These are phyloP conservation scores for Achaetomiella virescens DNA, from an alignment of 495 filamentous ascomycete genomes.

Conservation along the genomic window DNA sequence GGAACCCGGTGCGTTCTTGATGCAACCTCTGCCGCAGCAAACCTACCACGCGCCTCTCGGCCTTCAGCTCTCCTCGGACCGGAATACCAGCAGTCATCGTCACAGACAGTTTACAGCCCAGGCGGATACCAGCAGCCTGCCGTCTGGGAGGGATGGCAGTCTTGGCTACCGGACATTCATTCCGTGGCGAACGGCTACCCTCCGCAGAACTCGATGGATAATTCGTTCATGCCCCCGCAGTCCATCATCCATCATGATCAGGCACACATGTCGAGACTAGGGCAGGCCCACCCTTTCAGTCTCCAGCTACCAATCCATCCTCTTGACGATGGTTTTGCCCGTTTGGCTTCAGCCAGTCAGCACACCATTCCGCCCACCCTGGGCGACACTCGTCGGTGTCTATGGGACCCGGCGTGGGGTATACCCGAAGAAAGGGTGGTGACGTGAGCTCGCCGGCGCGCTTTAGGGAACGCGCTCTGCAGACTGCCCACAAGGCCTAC, in stretches of 20 bases:
- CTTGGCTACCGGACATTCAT: constrained; percentile 28
- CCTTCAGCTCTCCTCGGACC: constrained; percentile 67
- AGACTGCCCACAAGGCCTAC: constrained; percentile 84
- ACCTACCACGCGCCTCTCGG: constrained; percentile 41
- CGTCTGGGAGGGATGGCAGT: constrained; percentile 71
- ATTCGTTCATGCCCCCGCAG: constrained; percentile 28
- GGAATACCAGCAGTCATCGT: constrained; percentile 60
- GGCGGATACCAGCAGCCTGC: constrained; percentile 61
- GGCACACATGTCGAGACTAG: constrained; percentile 21
- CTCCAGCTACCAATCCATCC: constrained; percentile 24
- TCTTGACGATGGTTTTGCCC: constrained; percentile 30
- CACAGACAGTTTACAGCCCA: constrained; percentile 68
- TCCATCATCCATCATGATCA: constrained; percentile 21
- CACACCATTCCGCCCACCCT: constrained; percentile 14
- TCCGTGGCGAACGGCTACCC: constrained; percentile 27
- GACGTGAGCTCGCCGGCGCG: constrained; percentile 41
- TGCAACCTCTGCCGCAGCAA: constrained; percentile 29
- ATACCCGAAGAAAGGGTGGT: not conserved
- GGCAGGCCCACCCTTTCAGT: constrained; percentile 23
- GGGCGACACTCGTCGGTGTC: constrained; percentile 17
- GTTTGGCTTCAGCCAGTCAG: constrained; percentile 14
- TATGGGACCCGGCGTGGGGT: constrained; percentile 9
- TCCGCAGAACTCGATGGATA: constrained; percentile 28
- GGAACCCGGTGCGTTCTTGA: constrained; percentile 14
- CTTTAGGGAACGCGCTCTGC: constrained; percentile 74